phyloP scores from a whole-genome alignment of 2,329 filamentous ascomycete species.

The Colletotrichum karsti region DNA sequence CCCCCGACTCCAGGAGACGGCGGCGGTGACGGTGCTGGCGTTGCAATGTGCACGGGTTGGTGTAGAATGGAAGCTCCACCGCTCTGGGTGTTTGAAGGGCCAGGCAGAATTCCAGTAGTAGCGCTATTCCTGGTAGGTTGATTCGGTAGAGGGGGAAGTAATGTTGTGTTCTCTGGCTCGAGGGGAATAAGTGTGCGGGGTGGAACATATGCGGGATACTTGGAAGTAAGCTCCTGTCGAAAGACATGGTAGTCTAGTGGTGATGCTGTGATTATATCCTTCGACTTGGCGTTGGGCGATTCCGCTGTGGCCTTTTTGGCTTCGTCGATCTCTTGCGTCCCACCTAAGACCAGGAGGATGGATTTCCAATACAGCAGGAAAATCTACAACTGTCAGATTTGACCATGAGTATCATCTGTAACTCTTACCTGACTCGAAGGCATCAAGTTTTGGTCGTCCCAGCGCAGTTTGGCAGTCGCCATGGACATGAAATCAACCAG shows the following conservation, averaged over 20 bases:
- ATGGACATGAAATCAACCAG: slow-evolving; percentile 78
- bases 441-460: slow-evolving; percentile 72
- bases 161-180: slow-evolving; percentile 89
- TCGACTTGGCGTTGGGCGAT: slow-evolving; percentile 65
- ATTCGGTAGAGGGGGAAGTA: slow-evolving; percentile 85
- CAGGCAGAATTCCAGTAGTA: slow-evolving; percentile 69
- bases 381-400: slow-evolving; percentile 56
- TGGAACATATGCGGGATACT: slow-evolving; percentile 96
- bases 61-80: slow-evolving; percentile 84
- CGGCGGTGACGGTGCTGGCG: slow-evolving; percentile 92
- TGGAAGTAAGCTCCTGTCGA: slow-evolving; percentile 94
- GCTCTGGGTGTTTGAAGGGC: slow-evolving; percentile 60
- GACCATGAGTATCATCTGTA: slow-evolving; percentile 32
- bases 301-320: slow-evolving; percentile 79
- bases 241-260: slow-evolving; percentile 97
- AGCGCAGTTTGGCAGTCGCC: slow-evolving; percentile 73
- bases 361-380: slow-evolving; percentile 93
- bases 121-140: slow-evolving; percentile 71
- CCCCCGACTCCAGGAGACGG: slow-evolving; percentile 88
- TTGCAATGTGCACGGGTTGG: slow-evolving; percentile 98
- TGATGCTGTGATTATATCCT: slow-evolving; percentile 88
- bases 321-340: slow-evolving; percentile 74
- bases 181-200: slow-evolving; percentile 84
- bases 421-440: slow-evolving; percentile 69
- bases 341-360: slow-evolving; percentile 85